Conservation (phyloP, 1,284 basidiomycete species). For the Clitocybe nebularis region DNA sequence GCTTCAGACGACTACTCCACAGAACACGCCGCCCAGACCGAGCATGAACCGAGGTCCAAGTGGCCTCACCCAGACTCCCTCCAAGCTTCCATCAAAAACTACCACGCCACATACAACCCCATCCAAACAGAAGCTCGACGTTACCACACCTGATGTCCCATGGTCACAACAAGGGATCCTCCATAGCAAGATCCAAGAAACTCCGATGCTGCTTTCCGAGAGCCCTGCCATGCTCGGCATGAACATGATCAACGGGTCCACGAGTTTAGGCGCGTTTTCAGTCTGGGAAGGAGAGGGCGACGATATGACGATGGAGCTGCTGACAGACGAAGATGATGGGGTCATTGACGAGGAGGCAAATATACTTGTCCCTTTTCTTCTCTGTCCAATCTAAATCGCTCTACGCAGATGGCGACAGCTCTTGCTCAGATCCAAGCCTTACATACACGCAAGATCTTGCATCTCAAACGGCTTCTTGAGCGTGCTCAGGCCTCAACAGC, state of each 20-base stretch:
- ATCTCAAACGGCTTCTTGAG: constrained; percentile 72
- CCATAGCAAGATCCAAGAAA: constrained; percentile 4
- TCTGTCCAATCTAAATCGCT: constrained; percentile 1
- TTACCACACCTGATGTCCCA: constrained; percentile 7
- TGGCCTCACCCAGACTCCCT: constrained; percentile 5
- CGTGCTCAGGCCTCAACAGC: constrained; percentile 72
- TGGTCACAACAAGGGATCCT: constrained; percentile 12
- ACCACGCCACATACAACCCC: constrained; percentile 11
- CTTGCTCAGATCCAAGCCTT: constrained; percentile 51
- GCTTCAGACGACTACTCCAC: background rate
- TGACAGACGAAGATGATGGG: constrained; percentile 64
- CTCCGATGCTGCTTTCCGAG: constrained; percentile 8
- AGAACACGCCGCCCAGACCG: constrained; percentile 14
- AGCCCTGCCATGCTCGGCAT: constrained; percentile 13
- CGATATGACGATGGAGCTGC: constrained; percentile 56
- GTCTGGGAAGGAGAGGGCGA: constrained; percentile 29
- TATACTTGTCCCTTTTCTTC: constrained; percentile 6
- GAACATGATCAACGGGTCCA: constrained; percentile 6
- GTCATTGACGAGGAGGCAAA: constrained; percentile 64
- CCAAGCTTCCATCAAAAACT: constrained; percentile 6
- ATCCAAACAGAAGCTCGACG: constrained; percentile 7
- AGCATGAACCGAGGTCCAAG: background rate
- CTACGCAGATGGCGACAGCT: constrained; percentile 55
- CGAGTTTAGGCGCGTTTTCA: constrained; percentile 27
- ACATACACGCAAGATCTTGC: constrained; percentile 62